Evolutionary conservation across 495 filamentous ascomycete genomes (phyloP).

Genomic region (Ramalina intermedia): DNA sequence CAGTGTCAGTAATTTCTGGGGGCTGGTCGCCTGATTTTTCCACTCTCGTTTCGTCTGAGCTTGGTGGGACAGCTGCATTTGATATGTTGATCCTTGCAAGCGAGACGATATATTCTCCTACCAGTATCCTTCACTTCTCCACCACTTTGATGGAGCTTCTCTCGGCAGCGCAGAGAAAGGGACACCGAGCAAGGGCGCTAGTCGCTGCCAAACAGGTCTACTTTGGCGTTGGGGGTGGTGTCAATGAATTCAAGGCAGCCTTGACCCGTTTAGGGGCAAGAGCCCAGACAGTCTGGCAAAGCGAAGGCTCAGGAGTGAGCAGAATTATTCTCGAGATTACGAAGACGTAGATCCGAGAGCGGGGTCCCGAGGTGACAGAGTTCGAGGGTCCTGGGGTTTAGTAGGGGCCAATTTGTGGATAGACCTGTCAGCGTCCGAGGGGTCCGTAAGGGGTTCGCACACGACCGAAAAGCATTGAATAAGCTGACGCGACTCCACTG

Average conservation of each 20-base stretch:
- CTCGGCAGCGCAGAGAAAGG: conserved; percentile 26
- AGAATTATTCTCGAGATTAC: conserved; percentile 31
- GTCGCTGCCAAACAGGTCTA: conserved; percentile 88
- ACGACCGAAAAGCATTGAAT: too few relatives aligned
- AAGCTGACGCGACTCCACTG: too few relatives aligned
- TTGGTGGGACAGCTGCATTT: conserved; percentile 12
- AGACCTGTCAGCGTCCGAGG: too few relatives aligned
- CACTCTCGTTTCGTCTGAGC: conserved; percentile 26
- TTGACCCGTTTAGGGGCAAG: conserved; percentile 39
- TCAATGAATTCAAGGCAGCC: conserved; percentile 69
- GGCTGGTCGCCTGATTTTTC: conserved; percentile 65
- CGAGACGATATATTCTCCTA: conserved; percentile 89
- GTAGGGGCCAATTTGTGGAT: neutral
- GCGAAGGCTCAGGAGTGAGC: conserved; percentile 40
- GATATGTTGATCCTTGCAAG: conserved; percentile 58
- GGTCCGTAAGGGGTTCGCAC: too few relatives aligned
- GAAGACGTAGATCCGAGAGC: neutral
- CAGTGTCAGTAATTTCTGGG: conserved; percentile 64
- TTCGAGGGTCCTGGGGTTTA: neutral
- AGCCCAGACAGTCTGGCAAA: conserved; percentile 47
- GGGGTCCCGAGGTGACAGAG: neutral
- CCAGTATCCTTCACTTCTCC: conserved; percentile 57
- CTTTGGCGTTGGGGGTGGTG: conserved; percentile 88
- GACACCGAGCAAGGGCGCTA: conserved; percentile 43
- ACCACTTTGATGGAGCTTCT: conserved; percentile 54